A percentile compares a stretch with the other conserved stretches of the same genome.
These are phyloP conservation scores for Collybia nuda DNA, from an alignment of 768 basidiomycete genomes.

Conservation along the genomic window DNA sequence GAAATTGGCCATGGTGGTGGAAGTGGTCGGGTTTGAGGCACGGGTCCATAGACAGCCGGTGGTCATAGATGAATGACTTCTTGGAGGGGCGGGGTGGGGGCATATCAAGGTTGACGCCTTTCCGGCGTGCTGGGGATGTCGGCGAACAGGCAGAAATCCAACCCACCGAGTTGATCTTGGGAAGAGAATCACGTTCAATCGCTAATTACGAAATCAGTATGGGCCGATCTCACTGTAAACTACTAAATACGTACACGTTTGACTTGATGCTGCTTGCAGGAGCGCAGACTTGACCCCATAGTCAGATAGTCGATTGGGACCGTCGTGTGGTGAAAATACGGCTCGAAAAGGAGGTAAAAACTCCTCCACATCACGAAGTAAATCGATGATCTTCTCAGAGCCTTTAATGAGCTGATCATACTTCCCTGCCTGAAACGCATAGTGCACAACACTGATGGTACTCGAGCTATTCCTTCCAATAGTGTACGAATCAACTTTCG, in stretches of 20 bases:
- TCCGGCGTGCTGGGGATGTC: conserved; percentile 33
- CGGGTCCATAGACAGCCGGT: conserved; percentile 46
- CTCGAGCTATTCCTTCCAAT: conserved; percentile 5
- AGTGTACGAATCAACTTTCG: conserved; percentile 1
- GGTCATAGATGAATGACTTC: conserved; percentile 52
- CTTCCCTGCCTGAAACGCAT: conserved; percentile 32
- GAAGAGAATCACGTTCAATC: conserved; percentile 28
- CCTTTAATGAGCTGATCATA: conserved; percentile 34
- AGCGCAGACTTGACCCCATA: conserved; percentile 26
- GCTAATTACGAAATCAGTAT: conserved; percentile 13
- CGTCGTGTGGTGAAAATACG: conserved; percentile 44
- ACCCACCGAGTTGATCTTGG: conserved; percentile 26
- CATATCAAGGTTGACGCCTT: conserved; percentile 30
- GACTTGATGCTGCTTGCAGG: conserved; percentile 24
- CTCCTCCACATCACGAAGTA: conserved; percentile 39
- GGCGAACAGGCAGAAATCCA: conserved; percentile 43
- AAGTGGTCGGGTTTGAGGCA: conserved; percentile 45
- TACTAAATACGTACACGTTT: conserved; percentile 21
- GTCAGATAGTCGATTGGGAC: conserved; percentile 37
- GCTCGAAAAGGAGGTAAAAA: conserved; percentile 45
- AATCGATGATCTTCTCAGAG: conserved; percentile 27
- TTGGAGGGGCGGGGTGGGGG: conserved; percentile 29
- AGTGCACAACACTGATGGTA: conserved; percentile 23
- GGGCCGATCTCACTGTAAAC: neutral
- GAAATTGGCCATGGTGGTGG: conserved; percentile 52